Conservation (phyloP, 1,284 basidiomycete species). For the Cryptococcus depauperatus region DNA sequence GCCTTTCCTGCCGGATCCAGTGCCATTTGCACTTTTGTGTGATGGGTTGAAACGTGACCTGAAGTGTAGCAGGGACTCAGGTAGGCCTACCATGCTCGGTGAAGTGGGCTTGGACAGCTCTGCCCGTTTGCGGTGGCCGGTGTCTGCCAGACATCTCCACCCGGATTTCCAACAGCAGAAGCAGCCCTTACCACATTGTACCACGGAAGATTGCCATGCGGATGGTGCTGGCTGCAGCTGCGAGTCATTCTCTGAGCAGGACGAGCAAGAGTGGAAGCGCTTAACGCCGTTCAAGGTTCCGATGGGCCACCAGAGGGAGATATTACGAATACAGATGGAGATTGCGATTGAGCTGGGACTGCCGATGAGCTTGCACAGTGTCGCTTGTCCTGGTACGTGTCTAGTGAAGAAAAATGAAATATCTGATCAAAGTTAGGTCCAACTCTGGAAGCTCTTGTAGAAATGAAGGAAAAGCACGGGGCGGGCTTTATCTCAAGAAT, state of each 20-base stretch:
- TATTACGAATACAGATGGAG: conserved; percentile 43
- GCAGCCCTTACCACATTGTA: not conserved
- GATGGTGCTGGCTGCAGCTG: conserved; percentile 5
- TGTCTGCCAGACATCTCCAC: conserved; percentile 12
- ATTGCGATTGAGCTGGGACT: conserved; percentile 42
- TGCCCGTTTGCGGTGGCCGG: conserved; percentile 40
- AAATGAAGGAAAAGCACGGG: conserved; percentile 27
- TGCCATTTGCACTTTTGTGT: conserved; percentile 23
- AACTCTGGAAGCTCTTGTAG: conserved; percentile 38
- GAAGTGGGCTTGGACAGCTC: conserved; percentile 48
- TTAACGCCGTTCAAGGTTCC: conserved; percentile 44
- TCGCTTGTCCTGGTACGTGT: conserved; percentile 38
- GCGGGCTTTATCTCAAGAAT: conserved; percentile 26
- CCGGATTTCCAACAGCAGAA: conserved; percentile 4
- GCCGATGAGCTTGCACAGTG: conserved; percentile 46
- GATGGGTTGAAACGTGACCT: conserved; percentile 20
- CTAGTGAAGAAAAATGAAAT: not conserved
- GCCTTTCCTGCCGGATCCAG: conserved; percentile 36
- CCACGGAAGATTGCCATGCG: not conserved
- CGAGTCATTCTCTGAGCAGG: conserved; percentile 12
- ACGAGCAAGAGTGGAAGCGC: conserved; percentile 20
- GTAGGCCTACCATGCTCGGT: conserved; percentile 42
- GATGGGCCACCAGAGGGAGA: conserved; percentile 42
- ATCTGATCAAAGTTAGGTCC: conserved; percentile 35
- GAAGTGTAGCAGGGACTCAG: conserved; percentile 10